Evolutionary conservation across 2,329 filamentous ascomycete species (phyloP).

Genomic region (Biscogniauxia mediterranea): DNA sequence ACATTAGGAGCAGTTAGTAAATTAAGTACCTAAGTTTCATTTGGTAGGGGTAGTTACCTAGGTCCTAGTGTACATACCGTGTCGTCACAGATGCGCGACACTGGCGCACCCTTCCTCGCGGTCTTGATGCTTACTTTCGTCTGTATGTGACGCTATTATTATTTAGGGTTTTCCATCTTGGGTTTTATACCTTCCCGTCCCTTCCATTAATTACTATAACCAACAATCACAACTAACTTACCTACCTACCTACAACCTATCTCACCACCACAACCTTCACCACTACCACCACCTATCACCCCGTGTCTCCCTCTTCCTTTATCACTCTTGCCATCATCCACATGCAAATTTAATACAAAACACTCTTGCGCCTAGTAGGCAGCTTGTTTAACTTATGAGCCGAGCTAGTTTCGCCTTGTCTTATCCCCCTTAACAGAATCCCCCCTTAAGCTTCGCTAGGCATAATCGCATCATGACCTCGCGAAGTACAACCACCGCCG

Average conservation of each 20-base stretch:
- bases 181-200: too few species aligned
- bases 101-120: background rate
- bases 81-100: background rate
- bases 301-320: conserved; percentile 8
- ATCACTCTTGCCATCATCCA: conserved; percentile 9
- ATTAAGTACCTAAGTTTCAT: background rate
- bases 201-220: too few species aligned
- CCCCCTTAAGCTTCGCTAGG: background rate
- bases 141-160: background rate
- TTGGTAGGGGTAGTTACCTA: background rate
- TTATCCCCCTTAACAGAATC: background rate
- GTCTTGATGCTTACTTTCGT: background rate
- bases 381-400: background rate
- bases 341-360: conserved; percentile 5
- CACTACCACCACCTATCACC: too few species aligned
- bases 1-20: background rate
- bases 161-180: background rate
- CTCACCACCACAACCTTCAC: background rate
- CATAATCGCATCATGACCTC: conserved; percentile 18
- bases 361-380: background rate
- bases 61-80: background rate
- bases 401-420: conserved; percentile 2
- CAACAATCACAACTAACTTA: too few species aligned
- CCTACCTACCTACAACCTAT: too few species aligned
- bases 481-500: conserved; percentile 30